Evolutionary conservation across 2,329 filamentous ascomycete species (phyloP), one percentile per base, ranked within the genome.

Genomic region (Fusarium cyanostomum): DNA sequence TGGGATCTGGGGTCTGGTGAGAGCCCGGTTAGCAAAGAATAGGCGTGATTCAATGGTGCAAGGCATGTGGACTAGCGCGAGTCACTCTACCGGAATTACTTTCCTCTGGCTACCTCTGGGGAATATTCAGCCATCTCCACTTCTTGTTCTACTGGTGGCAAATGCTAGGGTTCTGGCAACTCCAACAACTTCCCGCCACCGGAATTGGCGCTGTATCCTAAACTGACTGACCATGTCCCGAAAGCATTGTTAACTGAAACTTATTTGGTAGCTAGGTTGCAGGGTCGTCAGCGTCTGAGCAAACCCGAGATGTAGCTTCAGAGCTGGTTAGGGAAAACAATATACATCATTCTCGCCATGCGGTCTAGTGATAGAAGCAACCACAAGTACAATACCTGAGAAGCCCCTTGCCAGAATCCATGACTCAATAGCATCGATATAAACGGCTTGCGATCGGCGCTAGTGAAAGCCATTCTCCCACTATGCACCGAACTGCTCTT

Each of bases 1-100:
- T 60, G 45, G 52, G 45, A 49, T 39, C 33, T 35, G 42, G 46
- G 33, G 52, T 38, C 59, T 54, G 51, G 33, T 35, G 15, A 35
- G 30, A 54, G 33, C 16, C 26, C 41, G 9, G 33, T 48, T 39
- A 43, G 26, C 21, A 12, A 31, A 31, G 21, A 18, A 45, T 15
- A 24, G 33, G 43, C 31, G 43, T 53, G 31, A 48, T 37, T n/a
- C 30, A 45, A n/a, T 46, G 35, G 51, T 21, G 51, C 27, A 26
- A 44, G 28, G 37, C 8, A 38, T 8, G 2, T 10, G 11, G 4
- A 10, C 18, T 33, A 42, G 24, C n/a, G 18, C 48, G 48, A 51
- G 48, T 34, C 48, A 51, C 21, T n/a, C 16, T 33, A 42, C 6
- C 34, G 48, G 48, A 7, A 12, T 51, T 34, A n/a, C 5, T 51